Evolutionary conservation across 306 rosid genomes (phyloP), one percentile per base, ranked within the genome.

Genomic region (Corylus avellana): DNA sequence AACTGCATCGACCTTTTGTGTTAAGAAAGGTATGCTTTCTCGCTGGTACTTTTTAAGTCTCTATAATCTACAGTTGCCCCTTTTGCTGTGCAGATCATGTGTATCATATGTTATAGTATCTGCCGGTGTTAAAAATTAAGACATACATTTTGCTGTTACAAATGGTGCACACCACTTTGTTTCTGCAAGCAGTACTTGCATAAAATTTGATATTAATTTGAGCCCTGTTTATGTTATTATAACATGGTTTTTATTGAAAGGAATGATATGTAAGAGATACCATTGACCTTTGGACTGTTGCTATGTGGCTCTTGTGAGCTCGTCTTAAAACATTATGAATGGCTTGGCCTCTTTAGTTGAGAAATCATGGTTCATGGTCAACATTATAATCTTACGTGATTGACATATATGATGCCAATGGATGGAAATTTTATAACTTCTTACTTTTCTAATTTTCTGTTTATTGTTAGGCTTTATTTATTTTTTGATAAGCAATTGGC

Each of bases 1-100:
- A 93, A 82, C 85, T 88, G 76, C 94, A 95, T 63, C 90, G 98
- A 14, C 99, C 99, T 18, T 95, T 95, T 88, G 98, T 95, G 72
- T 87, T 95, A 78, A 87, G 97, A 82, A 95, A 95, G 98, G 98
- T 86, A 27, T 75, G 69, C 16, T 66, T 83, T 62, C 8, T 53
- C 47, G 48, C 48, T 70, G 13, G 63, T 55, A 73, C 57, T 42
- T 46, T 42, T 44, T 32, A 48, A 72, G 50, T 53, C 14, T 25
- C 5, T 71, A 50, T 22, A 64, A 10, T 39, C 50, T 44, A 42
- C n/a, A 76, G 44, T 73, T 68, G 55, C 68, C 76, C 66, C 18
- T 50, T 48, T 74, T 85, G 72, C 12, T 70, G 61, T 75, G 77
- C 22, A 37, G 61, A 50, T 70, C 64, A 14, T 37, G 76, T 3